These are phyloP conservation scores for Pseudocercospora vitis DNA, from an alignment of 2,329 filamentous ascomycete species.

Conservation along the genomic window DNA sequence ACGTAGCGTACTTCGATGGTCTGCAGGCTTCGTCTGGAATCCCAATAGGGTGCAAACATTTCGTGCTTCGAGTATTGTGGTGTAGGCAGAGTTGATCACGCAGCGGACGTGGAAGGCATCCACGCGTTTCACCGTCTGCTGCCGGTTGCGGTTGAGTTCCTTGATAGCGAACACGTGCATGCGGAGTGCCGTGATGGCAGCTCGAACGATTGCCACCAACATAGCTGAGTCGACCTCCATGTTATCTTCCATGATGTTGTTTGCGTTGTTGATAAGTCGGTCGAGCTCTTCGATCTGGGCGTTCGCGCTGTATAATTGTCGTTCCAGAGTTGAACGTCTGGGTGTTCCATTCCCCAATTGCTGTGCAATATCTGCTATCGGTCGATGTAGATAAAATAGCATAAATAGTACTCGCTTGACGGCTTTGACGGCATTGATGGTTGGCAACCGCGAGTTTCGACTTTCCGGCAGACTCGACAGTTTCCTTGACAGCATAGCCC, in stretches of 20 bases:
- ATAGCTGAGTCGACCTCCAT: conserved; percentile 45
- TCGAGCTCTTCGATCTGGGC: conserved; percentile 58
- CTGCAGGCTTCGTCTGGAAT: conserved; percentile 38
- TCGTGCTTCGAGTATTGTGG: conserved; percentile 58
- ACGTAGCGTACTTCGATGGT: conserved; percentile 29
- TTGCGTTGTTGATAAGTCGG: conserved; percentile 44
- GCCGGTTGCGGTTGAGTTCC: conserved; percentile 50
- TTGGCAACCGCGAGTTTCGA: conserved; percentile 30
- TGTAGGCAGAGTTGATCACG: conserved; percentile 59
- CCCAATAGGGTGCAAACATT: conserved; percentile 58
- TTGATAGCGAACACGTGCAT: conserved; percentile 52
- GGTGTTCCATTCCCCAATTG: conserved; percentile 50
- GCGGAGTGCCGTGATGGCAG: conserved; percentile 52
- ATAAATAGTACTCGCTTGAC: conserved; percentile 34
- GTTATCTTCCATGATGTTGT: conserved; percentile 51
- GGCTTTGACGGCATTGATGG: conserved; percentile 27
- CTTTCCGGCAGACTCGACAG: conserved; percentile 32
- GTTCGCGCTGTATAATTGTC: conserved; percentile 58
- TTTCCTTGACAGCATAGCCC: conserved; percentile 25
- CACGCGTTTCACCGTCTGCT: conserved; percentile 55
- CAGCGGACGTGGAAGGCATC: conserved; percentile 60
- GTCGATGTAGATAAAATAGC: conserved; percentile 32
- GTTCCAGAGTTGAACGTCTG: conserved; percentile 52
- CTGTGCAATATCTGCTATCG: conserved; percentile 33
- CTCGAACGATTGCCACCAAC: conserved; percentile 42